These are phyloP conservation scores for Moniliophthora roreri DNA, from an alignment of 1,284 basidiomycete species.

Conservation along the genomic window DNA sequence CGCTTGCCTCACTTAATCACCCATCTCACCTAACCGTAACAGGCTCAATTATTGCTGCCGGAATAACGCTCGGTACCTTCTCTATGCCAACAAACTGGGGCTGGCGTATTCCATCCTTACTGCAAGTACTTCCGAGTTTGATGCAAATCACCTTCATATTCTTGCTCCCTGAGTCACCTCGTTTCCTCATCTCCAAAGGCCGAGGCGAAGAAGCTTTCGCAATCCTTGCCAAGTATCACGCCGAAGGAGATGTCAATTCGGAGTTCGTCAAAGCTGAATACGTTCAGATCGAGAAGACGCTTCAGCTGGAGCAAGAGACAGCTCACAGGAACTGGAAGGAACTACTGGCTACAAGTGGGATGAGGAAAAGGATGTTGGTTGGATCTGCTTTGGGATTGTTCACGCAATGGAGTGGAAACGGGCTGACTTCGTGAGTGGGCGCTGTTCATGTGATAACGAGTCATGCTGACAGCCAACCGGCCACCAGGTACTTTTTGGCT, in stretches of 20 bases:
- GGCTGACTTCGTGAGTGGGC: constrained; percentile 44
- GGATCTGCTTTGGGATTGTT: constrained; percentile 46
- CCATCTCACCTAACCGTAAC: not conserved
- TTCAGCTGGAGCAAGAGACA: constrained; percentile 43
- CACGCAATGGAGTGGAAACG: constrained; percentile 56
- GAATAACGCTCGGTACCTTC: constrained; percentile 46
- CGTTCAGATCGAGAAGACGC: constrained; percentile 53
- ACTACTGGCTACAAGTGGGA: constrained; percentile 44
- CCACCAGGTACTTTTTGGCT: constrained; percentile 44
- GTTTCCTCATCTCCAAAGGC: constrained; percentile 58
- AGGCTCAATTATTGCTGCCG: constrained; percentile 48
- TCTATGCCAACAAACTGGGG: constrained; percentile 47
- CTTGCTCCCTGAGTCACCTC: constrained; percentile 59
- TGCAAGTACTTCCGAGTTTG: constrained; percentile 50
- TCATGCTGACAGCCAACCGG: constrained; percentile 22
- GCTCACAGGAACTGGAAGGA: constrained; percentile 42
- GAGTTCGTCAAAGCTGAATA: constrained; percentile 55
- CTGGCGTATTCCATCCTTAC: constrained; percentile 56
- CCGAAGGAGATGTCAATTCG: constrained; percentile 42
- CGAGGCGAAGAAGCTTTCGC: constrained; percentile 46
- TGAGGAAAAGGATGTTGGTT: constrained; percentile 47
- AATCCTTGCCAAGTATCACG: constrained; percentile 52
- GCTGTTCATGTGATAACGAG: not conserved
- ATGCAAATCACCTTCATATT: constrained; percentile 47
- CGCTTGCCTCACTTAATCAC: not conserved